These are phyloP conservation scores for Pyrenochaeta sp. DNA, from an alignment of 2,329 filamentous ascomycete genomes.

Conservation along the genomic window DNA sequence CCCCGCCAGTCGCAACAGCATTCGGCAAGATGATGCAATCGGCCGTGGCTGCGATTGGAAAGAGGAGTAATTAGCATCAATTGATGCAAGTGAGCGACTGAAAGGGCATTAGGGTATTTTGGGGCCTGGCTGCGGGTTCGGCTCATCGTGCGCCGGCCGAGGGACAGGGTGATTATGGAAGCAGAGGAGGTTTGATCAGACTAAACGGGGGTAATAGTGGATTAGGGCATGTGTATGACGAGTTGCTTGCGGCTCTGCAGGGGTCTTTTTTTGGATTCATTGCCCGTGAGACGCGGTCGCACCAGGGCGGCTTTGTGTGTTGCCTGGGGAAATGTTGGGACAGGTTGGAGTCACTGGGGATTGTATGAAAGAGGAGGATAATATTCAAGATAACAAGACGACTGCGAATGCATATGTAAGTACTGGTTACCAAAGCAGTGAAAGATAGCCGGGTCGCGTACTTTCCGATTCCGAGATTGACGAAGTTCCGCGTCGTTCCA, in stretches of 20 bases:
- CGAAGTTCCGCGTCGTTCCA: conserved; percentile 21
- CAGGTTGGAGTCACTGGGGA: too few species aligned
- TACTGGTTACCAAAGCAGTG: too few species aligned
- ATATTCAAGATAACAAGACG: too few species aligned
- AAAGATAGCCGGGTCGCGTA: conserved; percentile 13
- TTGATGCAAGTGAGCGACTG: too few species aligned
- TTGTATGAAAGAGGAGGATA: too few species aligned
- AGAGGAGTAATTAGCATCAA: too few species aligned
- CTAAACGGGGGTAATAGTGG: conserved; percentile 15
- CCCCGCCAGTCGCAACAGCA: conserved; percentile 33
- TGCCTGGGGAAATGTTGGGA: too few species aligned
- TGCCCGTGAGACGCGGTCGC: too few species aligned
- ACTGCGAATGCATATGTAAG: too few species aligned
- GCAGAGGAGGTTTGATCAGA: background rate
- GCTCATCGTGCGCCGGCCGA: too few species aligned
- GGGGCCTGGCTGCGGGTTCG: too few species aligned
- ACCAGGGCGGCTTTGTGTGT: too few species aligned
- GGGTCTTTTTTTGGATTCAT: background rate
- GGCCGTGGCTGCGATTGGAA: conserved; percentile 3
- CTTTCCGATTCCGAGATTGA: conserved; percentile 27
- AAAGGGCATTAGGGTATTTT: conserved; percentile 20
- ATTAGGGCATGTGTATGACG: conserved; percentile 8
- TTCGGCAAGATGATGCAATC: conserved; percentile 44
- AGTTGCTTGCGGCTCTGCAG: conserved; percentile 6
- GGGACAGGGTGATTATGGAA: conserved; percentile 20